phyloP scores from a whole-genome alignment of 164 flowering plant genomes.

The Berberis thunbergii region DNA sequence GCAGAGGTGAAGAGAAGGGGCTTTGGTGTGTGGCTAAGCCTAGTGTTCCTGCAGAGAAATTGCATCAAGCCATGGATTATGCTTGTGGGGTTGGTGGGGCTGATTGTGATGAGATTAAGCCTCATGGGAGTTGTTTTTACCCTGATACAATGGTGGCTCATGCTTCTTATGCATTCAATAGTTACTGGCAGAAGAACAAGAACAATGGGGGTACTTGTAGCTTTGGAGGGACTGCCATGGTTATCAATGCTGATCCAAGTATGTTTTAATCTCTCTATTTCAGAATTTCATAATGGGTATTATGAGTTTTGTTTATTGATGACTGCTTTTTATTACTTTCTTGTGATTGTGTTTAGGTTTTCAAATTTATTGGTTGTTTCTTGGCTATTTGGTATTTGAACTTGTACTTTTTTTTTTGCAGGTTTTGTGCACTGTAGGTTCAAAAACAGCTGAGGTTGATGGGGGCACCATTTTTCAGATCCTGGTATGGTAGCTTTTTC shows the following conservation, averaged over 20 bases:
- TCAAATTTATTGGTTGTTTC: too few species aligned
- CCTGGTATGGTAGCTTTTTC: too few species aligned
- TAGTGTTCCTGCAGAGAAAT: conserved; percentile 56
- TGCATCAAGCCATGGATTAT: conserved; percentile 78
- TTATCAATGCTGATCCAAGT: conserved; percentile 86
- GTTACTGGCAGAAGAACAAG: conserved; percentile 87
- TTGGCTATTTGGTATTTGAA: too few species aligned
- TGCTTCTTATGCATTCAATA: conserved; percentile 93
- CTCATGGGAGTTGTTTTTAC: conserved; percentile 57
- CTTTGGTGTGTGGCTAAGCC: conserved; percentile 97
- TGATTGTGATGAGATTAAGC: conserved; percentile 62
- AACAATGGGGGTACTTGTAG: conserved; percentile 67
- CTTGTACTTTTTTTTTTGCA: too few species aligned
- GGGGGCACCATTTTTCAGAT: too few species aligned
- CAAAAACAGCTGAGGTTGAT: too few species aligned
- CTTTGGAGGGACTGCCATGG: conserved; percentile 90
- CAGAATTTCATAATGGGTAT: too few species aligned
- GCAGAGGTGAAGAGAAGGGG: conserved; percentile 11
- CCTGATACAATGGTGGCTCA: conserved; percentile 71
- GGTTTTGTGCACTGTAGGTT: too few species aligned
- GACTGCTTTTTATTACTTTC: too few species aligned
- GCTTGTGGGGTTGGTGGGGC: conserved; percentile 93
- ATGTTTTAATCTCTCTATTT: conserved; percentile 10
- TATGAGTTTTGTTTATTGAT: too few species aligned
- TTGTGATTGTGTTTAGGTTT: too few species aligned